These are phyloP conservation scores for Sporothrix pallida DNA, from an alignment of 2,329 filamentous ascomycete species.

Conservation along the genomic window DNA sequence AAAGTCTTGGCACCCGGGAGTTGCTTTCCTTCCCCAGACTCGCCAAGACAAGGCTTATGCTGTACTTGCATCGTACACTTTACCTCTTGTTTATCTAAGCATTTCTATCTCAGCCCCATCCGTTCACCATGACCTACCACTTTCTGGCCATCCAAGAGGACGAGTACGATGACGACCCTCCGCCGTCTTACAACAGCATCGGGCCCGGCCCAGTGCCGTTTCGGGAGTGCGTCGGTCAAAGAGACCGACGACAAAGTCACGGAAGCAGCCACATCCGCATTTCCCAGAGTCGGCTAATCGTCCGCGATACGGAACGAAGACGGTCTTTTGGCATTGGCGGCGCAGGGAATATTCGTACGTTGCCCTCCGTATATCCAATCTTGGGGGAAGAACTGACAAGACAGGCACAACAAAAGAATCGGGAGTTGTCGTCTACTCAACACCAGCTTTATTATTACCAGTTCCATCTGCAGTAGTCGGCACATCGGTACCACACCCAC, in stretches of 20 bases:
- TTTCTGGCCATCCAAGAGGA: constrained; percentile 26
- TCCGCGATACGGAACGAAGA: constrained; percentile 28
- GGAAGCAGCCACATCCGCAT: background rate
- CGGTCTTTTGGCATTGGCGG: constrained; percentile 36
- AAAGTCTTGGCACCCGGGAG: constrained; percentile 33
- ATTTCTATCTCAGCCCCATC: background rate
- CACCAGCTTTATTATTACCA: background rate
- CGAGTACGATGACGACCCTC: constrained; percentile 29
- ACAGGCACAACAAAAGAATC: constrained; percentile 29
- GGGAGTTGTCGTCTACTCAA: background rate
- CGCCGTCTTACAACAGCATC: constrained; percentile 31
- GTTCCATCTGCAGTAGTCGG: too few relatives aligned
- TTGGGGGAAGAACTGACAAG: background rate
- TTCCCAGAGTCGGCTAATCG: background rate
- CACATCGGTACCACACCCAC: background rate
- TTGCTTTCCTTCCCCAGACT: background rate
- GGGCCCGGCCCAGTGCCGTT: constrained; percentile 1
- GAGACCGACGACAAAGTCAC: background rate
- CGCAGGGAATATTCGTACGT: constrained; percentile 35
- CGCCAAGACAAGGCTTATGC: constrained; percentile 34
- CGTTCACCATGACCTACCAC: background rate
- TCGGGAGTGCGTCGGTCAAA: constrained; percentile 1
- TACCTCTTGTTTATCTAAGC: background rate
- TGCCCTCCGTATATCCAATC: background rate
- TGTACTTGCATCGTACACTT: background rate